Base-by-base conservation (phyloP, 768 basidiomycete genomes). In the Boletus barrowsii region DNA sequence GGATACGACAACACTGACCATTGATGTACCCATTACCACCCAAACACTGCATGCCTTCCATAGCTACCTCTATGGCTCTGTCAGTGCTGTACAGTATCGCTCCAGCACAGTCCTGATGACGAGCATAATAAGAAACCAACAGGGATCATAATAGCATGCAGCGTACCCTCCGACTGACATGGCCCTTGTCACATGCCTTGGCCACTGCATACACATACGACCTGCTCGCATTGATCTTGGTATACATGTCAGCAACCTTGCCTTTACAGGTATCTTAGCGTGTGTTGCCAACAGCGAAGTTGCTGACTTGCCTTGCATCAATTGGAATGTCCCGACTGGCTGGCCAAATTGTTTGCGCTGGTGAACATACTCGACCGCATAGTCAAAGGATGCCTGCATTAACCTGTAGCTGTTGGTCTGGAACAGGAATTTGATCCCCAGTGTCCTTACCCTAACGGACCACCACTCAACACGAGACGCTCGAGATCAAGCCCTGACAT, bases 1-100 rank as follows among this genome's bases (percentile, higher is more conserved):
- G 18, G 15, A 29, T 7, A 37, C 10, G 37, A 18, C 4, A 24
- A 53, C 15, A 67, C 77, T 59, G 49, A 88, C 92, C 92, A 59
- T 96, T 96, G 70, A 94, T 94, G 68, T 96, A 98, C 13, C 94
- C 95, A 66, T 97, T 97, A 8, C 95, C 94, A 47, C 94, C 93
- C 41, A 96, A 76, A 65, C 91, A 94, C 63, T 96, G 94, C 87
- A 93, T 93, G 10, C 83, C 90, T 65, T 95, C 93, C 63, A 91
- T 73, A 4, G 93, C 86, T 13, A 97, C 91, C 69, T 97, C 92
- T 22, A 96, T 85, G 24, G 93, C 89, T 63, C 84, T 87, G 64
- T 98, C 95, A 0, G 93, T 93, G 18, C 93, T 90, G 71, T 95
- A 96, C 42, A 98, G 67, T 55, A 98, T 97, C 2, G 91, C 92